phyloP scores from a whole-genome alignment of 2,329 filamentous ascomycete genomes.

The Aureobasidium sp. region DNA sequence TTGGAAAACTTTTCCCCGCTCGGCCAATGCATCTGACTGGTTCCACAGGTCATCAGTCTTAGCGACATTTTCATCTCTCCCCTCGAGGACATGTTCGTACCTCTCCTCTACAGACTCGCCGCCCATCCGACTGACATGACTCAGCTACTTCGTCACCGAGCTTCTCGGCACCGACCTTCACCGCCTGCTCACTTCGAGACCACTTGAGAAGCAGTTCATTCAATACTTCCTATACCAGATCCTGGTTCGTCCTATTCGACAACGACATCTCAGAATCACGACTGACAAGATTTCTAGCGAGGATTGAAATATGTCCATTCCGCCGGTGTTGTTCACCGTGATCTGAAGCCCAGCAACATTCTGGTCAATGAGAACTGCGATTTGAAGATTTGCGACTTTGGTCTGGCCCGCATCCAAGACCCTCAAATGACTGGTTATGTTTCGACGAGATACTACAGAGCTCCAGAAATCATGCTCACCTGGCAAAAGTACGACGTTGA shows the following conservation, averaged over 20 bases:
- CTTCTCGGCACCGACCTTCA: constrained; percentile 94
- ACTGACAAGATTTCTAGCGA: constrained; percentile 50
- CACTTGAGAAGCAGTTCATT: constrained; percentile 98
- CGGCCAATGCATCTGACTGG: not conserved
- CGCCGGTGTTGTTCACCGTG: constrained; percentile 92
- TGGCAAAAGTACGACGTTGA: constrained; percentile 99
- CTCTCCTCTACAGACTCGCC: not conserved
- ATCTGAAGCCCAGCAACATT: constrained; percentile 98
- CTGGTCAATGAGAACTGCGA: constrained; percentile 99
- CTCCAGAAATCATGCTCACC: constrained; percentile 98
- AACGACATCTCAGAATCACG: not conserved
- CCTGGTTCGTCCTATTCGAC: constrained; percentile 55
- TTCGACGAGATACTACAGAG: constrained; percentile 96
- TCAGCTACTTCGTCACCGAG: constrained; percentile 95
- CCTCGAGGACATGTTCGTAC: constrained; percentile 83
- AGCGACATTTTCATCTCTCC: constrained; percentile 99
- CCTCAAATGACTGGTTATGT: constrained; percentile 99
- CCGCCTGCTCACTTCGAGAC: constrained; percentile 86
- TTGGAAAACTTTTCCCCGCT: not conserved
- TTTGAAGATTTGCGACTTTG: constrained; percentile 98
- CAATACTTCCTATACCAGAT: constrained; percentile 99
- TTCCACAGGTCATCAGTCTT: constrained; percentile 75
- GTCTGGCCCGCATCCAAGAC: constrained; percentile 93
- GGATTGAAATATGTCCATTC: constrained; percentile 99
- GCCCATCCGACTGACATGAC: not conserved